These are phyloP conservation scores for Hyaloscypha hepaticicola DNA, from an alignment of 495 filamentous ascomycete genomes.

Conservation along the genomic window DNA sequence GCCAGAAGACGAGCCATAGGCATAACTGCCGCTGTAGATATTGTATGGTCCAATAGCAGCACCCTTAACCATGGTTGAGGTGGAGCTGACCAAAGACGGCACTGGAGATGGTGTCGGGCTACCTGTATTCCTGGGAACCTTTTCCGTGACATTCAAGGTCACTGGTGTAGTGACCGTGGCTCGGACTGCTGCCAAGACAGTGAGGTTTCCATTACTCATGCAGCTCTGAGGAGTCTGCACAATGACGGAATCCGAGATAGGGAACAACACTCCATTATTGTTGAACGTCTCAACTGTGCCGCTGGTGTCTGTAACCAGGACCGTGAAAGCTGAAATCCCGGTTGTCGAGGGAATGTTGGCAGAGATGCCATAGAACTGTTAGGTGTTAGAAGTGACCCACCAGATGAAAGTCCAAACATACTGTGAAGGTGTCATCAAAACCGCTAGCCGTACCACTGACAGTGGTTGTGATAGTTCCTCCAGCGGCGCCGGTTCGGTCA, in stretches of 20 bases:
- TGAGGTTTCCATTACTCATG: slow-evolving; percentile 33
- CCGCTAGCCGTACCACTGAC: slow-evolving; percentile 47
- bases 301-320: slow-evolving; percentile 30
- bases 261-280: slow-evolving; percentile 41
- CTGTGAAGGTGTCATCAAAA: slow-evolving; percentile 59
- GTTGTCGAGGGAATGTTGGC: slow-evolving; percentile 31
- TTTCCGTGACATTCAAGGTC: slow-evolving; percentile 47
- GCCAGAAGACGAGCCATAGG: slow-evolving; percentile 29
- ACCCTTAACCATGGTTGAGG: slow-evolving; percentile 47
- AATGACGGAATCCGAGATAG: slow-evolving; percentile 39
- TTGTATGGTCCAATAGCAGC: slow-evolving; percentile 52
- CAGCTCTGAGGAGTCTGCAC: slow-evolving; percentile 41
- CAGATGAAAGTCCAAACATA: slow-evolving; percentile 32
- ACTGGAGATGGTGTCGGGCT: slow-evolving; percentile 41
- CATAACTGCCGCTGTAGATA: slow-evolving; percentile 49
- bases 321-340: slow-evolving; percentile 42
- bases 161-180: slow-evolving; percentile 46
- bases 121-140: slow-evolving; percentile 41
- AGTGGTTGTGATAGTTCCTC: slow-evolving; percentile 42
- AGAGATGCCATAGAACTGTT: slow-evolving; percentile 40
- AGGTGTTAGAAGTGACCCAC: slow-evolving; percentile 13
- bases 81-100: slow-evolving; percentile 44
- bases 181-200: slow-evolving; percentile 42
- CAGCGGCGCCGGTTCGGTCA: slow-evolving; percentile 34
- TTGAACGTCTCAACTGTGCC: slow-evolving; percentile 33